A percentile compares a stretch with the other conserved stretches of the same genome.
phyloP scores from a whole-genome alignment of 306 rosid genomes.

The Castanospermum australe region DNA sequence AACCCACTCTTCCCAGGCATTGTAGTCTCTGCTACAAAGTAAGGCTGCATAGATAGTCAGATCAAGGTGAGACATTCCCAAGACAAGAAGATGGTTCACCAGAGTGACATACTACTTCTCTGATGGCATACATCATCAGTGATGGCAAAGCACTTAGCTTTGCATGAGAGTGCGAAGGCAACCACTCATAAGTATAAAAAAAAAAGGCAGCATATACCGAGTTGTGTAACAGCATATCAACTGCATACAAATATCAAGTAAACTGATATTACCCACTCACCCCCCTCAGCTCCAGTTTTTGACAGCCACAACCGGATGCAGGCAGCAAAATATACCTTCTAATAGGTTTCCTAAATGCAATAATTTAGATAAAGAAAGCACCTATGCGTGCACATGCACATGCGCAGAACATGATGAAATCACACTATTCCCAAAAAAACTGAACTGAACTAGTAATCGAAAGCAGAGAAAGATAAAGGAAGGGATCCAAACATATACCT shows the following conservation, averaged over 20 bases:
- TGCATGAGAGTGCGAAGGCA: not conserved
- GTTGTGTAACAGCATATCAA: not conserved
- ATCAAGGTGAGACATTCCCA: not conserved
- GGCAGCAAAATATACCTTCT: not conserved
- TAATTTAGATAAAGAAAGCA: not conserved
- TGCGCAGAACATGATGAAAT: not conserved
- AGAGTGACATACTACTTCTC: not conserved
- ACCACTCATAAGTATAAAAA: not conserved
- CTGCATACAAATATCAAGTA: not conserved
- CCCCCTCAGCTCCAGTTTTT: not conserved
- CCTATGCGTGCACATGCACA: not conserved
- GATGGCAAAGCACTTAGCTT: not conserved
- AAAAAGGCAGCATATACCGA: not conserved
- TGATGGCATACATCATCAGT: not conserved
- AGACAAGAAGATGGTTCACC: not conserved
- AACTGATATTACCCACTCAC: not conserved
- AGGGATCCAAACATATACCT: slow-evolving; percentile 44
- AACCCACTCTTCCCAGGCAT: slow-evolving; percentile 92
- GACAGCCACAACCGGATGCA: not conserved
- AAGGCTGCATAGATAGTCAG: slow-evolving; percentile 59
- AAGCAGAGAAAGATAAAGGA: not conserved
- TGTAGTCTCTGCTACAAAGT: slow-evolving; percentile 82
- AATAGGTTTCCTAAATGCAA: not conserved
- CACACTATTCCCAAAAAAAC: not conserved
- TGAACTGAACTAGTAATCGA: not conserved